Base-by-base conservation (phyloP, 306 rosid species). In the Vigna nakashimae region DNA sequence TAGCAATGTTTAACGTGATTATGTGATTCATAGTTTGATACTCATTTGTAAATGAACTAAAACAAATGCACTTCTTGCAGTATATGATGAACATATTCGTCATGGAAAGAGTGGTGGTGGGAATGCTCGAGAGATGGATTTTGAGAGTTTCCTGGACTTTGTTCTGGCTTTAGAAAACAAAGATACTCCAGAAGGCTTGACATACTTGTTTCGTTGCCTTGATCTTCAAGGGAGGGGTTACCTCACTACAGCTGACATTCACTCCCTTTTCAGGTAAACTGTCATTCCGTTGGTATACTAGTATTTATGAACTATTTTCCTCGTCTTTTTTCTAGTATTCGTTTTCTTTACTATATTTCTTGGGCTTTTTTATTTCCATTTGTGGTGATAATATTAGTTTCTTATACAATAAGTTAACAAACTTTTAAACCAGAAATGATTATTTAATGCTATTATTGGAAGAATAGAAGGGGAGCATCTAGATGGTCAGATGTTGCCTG, bases 151-250 rank as follows among this genome's bases (percentile, higher is more conserved):
- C 87, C 82, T 92, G 82, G 96, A 96, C 81, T 96, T 96, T 70
- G 98, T 92, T 80, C 90, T 96, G 78, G 99, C 99, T 82, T 89
- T 88, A 63, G 99, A 96, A 86, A 96, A 96, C 77, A 96, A 96
- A 86, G 99, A 96, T 84, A 91, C 97, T 38, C 99, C 98, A 0
- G 98, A 95, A 82, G 98, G 98, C 45, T 84, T 96, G 82, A 91
- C 98, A 56, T 96, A 96, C 87, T 87, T 96, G 87, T 96, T 96
- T 80, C 89, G 97, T 3, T 91, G 99, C 79, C 99, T 96, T 82
- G 99, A 96, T 90, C 99, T 96, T 82, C 87, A 96, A 11, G 99
- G 97, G 43, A 90, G 96, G 83, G 98, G 99, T 67, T 85, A 59
- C 87, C 98, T 96, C 69, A 90, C 99, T 40, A 92, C 98, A 5